A percentile compares a stretch with the other conserved stretches of the same genome.
These are phyloP conservation scores for Dimocarpus longan DNA, from an alignment of 345 rosid species.

Conservation along the genomic window DNA sequence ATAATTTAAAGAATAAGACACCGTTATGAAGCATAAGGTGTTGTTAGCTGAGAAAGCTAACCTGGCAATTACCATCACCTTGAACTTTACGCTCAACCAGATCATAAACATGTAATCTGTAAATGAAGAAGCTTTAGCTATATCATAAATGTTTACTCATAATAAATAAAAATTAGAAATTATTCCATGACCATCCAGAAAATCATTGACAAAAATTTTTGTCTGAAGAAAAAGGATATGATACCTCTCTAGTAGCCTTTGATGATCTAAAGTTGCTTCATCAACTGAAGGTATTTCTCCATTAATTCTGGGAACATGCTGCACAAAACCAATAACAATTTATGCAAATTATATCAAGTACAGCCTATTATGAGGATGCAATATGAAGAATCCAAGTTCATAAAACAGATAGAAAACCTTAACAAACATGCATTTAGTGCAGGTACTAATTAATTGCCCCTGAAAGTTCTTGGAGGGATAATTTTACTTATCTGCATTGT, in stretches of 20 bases:
- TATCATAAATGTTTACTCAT: background rate
- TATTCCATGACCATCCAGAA: background rate
- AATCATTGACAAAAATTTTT: background rate
- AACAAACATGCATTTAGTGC: background rate
- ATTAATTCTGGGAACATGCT: constrained; percentile 65
- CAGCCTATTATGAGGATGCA: constrained; percentile 5
- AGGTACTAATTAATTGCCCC: background rate
- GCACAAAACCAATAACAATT: constrained; percentile 26
- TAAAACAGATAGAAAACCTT: background rate
- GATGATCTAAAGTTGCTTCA: constrained; percentile 66
- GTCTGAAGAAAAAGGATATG: constrained; percentile 7
- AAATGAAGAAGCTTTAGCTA: constrained; percentile 1
- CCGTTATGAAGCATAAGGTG: background rate
- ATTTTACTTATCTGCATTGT: background rate
- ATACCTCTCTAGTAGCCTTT: constrained; percentile 64
- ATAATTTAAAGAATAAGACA: background rate
- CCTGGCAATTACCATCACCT: constrained; percentile 82
- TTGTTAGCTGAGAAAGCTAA: constrained; percentile 24
- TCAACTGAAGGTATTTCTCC: constrained; percentile 67
- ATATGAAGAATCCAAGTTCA: constrained; percentile 1
- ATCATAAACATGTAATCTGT: constrained; percentile 64
- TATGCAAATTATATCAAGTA: constrained; percentile 1
- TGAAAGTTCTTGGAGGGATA: background rate
- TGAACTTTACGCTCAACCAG: constrained; percentile 65
- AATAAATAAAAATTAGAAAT: background rate